Percentiles rank a stretch among this genome's conserved stretches.
Conservation (phyloP, 164 flowering plant species). For the Magnolia officinalis region DNA sequence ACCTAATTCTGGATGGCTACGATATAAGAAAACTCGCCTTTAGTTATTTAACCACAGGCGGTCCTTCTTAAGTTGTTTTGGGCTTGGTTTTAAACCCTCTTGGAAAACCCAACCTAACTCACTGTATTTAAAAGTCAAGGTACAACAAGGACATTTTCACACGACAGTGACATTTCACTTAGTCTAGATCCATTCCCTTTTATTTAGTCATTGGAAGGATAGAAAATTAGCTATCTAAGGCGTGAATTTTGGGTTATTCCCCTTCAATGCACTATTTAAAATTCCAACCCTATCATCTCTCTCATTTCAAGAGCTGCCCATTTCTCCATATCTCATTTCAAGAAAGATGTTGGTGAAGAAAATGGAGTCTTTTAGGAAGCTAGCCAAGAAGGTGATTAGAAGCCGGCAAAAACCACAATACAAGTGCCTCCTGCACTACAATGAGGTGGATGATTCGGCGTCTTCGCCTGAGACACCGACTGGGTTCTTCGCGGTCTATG, state of each 20-base stretch:
- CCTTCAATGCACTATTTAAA: conserved; percentile 6
- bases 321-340: background rate
- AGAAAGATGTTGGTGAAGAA: conserved; percentile 23
- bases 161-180: background rate
- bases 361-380: conserved; percentile 28
- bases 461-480: conserved; percentile 34
- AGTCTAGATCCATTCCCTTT: background rate
- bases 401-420: conserved; percentile 9
- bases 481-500: conserved; percentile 70
- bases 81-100: too few relatives aligned
- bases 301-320: background rate
- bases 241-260: conserved; percentile 5
- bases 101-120: too few relatives aligned
- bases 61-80: too few relatives aligned
- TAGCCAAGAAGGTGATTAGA: conserved; percentile 26
- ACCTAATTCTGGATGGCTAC: too few relatives aligned
- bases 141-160: background rate
- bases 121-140: too few relatives aligned
- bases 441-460: background rate
- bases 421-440: conserved; percentile 10
- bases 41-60: too few relatives aligned
- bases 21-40: too few relatives aligned
- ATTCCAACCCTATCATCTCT: background rate
- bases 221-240: background rate
- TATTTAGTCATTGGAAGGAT: background rate